A percentile compares a stretch with the other conserved stretches of the same genome.
Conservation (phyloP, 495 filamentous ascomycete genomes). For the Xylaria venustula region DNA sequence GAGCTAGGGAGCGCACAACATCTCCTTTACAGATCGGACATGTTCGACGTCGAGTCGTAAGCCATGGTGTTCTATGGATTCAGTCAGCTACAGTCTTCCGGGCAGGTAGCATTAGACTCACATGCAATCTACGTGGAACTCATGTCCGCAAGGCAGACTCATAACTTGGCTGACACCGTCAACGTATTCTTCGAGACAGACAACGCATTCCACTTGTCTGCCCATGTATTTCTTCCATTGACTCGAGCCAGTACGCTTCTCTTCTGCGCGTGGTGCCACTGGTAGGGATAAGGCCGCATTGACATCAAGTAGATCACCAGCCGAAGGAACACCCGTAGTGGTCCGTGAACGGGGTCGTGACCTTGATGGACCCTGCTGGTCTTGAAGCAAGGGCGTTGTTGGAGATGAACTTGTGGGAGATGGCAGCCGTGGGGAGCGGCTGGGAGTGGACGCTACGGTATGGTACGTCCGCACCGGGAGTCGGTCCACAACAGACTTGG, state of each 20-base stretch:
- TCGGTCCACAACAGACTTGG: slow-evolving; percentile 90
- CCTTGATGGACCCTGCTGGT: slow-evolving; percentile 50
- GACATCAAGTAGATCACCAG: slow-evolving; percentile 33
- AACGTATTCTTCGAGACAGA: slow-evolving; percentile 94
- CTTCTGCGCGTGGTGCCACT: slow-evolving; percentile 29
- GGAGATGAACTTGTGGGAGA: slow-evolving; percentile 62
- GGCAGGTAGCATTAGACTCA: slow-evolving; percentile 53
- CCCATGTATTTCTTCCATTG: slow-evolving; percentile 82
- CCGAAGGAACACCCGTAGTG: slow-evolving; percentile 56
- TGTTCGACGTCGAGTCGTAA: slow-evolving; percentile 89
- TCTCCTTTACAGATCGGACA: slow-evolving; percentile 98
- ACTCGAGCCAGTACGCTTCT: slow-evolving; percentile 54
- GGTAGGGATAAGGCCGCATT: slow-evolving; percentile 36
- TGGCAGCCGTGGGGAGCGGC: slow-evolving; percentile 54
- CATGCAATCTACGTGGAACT: slow-evolving; percentile 99
- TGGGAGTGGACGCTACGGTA: slow-evolving; percentile 65
- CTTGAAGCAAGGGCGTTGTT: slow-evolving; percentile 70
- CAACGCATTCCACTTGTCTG: slow-evolving; percentile 91
- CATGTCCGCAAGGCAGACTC: slow-evolving; percentile 97
- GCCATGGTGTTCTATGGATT: slow-evolving; percentile 84
- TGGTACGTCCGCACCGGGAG: slow-evolving; percentile 96
- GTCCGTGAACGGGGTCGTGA: slow-evolving; percentile 66
- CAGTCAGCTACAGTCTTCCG: slow-evolving; percentile 18
- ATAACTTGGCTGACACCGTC: slow-evolving; percentile 94
- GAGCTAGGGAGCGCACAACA: slow-evolving; percentile 67